Conservation (phyloP, 768 basidiomycete species). For the Lactarius sanguifluus region DNA sequence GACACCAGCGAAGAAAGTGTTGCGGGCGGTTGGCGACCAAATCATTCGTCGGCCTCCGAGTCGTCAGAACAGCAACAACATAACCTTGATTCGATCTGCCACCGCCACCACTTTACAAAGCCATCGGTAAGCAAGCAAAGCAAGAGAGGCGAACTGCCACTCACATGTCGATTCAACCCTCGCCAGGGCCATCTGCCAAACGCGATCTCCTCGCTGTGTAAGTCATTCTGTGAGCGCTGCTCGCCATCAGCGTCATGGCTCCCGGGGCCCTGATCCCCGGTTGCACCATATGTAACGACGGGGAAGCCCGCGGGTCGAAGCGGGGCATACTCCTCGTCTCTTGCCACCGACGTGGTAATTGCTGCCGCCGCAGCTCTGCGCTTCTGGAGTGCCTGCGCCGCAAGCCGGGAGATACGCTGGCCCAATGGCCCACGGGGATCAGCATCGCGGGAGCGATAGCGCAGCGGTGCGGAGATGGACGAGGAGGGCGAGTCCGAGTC, state of each 20-base stretch:
- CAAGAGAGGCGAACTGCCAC: conserved; percentile 32
- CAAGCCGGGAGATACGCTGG: conserved; percentile 47
- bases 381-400: conserved; percentile 30
- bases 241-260: conserved; percentile 33
- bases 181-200: conserved; percentile 72
- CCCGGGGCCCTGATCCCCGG: conserved; percentile 29
- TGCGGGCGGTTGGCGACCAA: not conserved
- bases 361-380: conserved; percentile 14
- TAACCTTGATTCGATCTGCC: conserved; percentile 63
- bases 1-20: not conserved
- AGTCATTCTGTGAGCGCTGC: conserved; percentile 33
- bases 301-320: conserved; percentile 19
- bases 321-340: conserved; percentile 18
- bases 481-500: conserved; percentile 51
- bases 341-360: not conserved
- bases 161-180: conserved; percentile 66
- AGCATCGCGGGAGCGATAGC: conserved; percentile 50
- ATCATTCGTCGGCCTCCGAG: conserved; percentile 51
- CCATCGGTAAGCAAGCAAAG: conserved; percentile 6
- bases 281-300: conserved; percentile 28
- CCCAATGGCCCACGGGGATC: conserved; percentile 62
- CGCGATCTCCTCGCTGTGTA: conserved; percentile 47
- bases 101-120: conserved; percentile 76
- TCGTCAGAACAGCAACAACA: conserved; percentile 58
- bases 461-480: conserved; percentile 79